Evolutionary conservation across 2,329 filamentous ascomycete species (phyloP).

Genomic region (Stachybotrys chlorohalonatus): DNA sequence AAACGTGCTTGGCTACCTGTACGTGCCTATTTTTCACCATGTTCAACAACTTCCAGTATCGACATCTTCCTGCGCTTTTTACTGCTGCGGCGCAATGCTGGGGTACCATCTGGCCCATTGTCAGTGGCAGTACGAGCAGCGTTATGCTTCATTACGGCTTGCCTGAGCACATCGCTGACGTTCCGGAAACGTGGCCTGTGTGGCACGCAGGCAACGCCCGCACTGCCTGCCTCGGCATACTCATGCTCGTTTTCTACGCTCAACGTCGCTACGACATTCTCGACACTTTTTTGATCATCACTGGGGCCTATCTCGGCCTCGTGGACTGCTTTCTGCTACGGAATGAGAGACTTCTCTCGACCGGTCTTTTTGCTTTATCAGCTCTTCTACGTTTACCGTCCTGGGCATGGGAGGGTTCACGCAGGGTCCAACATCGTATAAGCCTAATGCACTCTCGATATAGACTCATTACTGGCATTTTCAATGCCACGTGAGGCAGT

Average conservation of each 20-base stretch:
- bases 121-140: conserved; percentile 6
- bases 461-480: too few species aligned
- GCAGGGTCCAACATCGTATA: background rate
- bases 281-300: conserved; percentile 8
- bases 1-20: too few species aligned
- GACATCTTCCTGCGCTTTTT: conserved; percentile 9
- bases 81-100: conserved; percentile 7
- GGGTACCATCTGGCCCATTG: conserved; percentile 7
- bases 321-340: conserved; percentile 7
- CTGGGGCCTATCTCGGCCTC: conserved; percentile 6
- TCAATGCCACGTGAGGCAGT: too few species aligned
- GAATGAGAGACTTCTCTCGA: conserved; percentile 5
- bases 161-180: conserved; percentile 5
- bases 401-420: conserved; percentile 4
- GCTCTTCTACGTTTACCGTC: conserved; percentile 7
- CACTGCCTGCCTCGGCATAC: conserved; percentile 9
- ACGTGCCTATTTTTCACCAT: background rate
- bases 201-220: conserved; percentile 10
- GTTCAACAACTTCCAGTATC: conserved; percentile 6
- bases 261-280: conserved; percentile 9
- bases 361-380: conserved; percentile 6
- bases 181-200: conserved; percentile 9
- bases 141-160: conserved; percentile 10
- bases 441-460: too few species aligned
- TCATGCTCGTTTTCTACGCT: conserved; percentile 10